Evolutionary conservation across 2,329 filamentous ascomycete species (phyloP), one percentile per base, ranked within the genome.

Genomic region (Clathrospora elynae): DNA sequence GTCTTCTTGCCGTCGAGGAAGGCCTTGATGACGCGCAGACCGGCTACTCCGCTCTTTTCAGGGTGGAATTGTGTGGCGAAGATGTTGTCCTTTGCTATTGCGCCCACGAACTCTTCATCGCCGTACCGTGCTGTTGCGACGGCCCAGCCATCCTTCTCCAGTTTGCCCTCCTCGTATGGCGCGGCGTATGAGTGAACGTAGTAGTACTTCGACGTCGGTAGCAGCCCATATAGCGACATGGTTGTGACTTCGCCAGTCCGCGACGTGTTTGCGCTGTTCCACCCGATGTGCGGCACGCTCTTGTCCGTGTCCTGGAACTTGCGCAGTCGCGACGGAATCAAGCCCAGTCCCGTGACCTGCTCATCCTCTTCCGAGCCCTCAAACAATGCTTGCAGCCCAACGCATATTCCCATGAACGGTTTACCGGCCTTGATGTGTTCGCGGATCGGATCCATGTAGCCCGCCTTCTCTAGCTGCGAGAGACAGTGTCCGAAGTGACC

Each of bases 401-500:
- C 93, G 66, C 93, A 99, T 64, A 99, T 95, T 35, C 88, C 91
- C 86, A 99, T 95, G 68, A 99, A 97, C 10, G 92, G 90, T 73
- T 97, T 97, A n/a, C 90, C 91, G 10, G 87, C 81, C 37, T 84
- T 78, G 61, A 99, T 91, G 74, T 97, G 90, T 54, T 84, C 78
- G 57, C 79, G 83, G 53, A 99, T 86, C 7, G 90, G 88, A 46
- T 89, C 87, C 40, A 92, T 77, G 72, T 91, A 99, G 52, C 88
- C 89, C 24, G 90, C 89, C 28, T 84, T 80, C 11, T 85, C 78
- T 57, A 99, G 84, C 67, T 96, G 90, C 18, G 83, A 84, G 53
- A 97, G 78, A 72, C 93, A 99, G 77, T 99, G 90, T 49, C 93
- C 93, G 64, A 97, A 99, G 78, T 99, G 92, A 59, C 93, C 93